phyloP scores from a whole-genome alignment of 139 green algal genomes.

The Chlamydomonas schloesseri region DNA sequence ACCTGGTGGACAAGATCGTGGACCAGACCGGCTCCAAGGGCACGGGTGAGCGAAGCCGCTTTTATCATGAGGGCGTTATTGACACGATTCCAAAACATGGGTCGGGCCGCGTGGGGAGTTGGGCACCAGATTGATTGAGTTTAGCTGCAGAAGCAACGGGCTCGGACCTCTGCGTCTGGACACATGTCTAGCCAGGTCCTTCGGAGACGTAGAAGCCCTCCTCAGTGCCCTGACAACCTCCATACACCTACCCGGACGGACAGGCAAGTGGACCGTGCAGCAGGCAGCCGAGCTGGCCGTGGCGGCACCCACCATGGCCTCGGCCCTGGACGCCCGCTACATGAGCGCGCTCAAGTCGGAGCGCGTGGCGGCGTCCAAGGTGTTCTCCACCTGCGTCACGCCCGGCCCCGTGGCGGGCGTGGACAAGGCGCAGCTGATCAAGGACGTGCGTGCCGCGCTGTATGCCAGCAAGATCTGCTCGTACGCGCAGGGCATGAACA shows the following conservation, averaged over 20 bases:
- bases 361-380: conserved; percentile 72
- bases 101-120: no score
- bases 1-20: conserved; percentile 96
- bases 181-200: no score
- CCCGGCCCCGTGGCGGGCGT: conserved; percentile 56
- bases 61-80: no score
- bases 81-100: no score
- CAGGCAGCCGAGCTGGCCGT: conserved; percentile 96
- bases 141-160: no score
- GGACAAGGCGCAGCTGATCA: conserved; percentile 92
- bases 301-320: conserved; percentile 94
- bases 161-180: no score
- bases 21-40: conserved; percentile 99
- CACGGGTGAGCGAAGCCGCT: conserved; percentile 70
- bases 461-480: conserved; percentile 96
- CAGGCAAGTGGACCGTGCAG: conserved; percentile 99
- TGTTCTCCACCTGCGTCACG: conserved; percentile 29
- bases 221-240: no score
- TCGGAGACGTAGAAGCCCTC: no score
- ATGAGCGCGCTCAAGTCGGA: conserved; percentile 93
- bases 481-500: conserved; percentile 99
- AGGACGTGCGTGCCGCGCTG: conserved; percentile 87
- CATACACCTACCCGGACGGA: no score
- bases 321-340: conserved; percentile 94
- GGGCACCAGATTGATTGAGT: no score